Evolutionary conservation across 192 early-diverging fungal genomes (phyloP), one percentile per base, ranked within the genome.

Genomic region (Jimgerdemannia lactiflua): DNA sequence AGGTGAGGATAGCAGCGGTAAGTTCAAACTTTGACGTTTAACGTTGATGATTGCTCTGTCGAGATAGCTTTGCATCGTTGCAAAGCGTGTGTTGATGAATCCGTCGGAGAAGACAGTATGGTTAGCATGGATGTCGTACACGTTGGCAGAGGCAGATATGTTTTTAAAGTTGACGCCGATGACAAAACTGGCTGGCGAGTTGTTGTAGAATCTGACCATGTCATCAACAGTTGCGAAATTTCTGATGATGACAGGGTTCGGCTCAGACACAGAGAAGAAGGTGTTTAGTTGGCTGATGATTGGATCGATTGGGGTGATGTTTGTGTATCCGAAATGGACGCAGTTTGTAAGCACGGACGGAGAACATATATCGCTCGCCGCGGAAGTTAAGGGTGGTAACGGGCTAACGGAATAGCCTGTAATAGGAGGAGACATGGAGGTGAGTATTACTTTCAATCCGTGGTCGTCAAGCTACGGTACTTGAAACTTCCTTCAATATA

Each of bases 41-140:
- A 81, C 20, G n/a, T 83, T 83, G 71, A 83, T 78, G 0, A 79
- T 74, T 7, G 82, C 82, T 64, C 82, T 78, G 63, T 83, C 82
- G 10, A 83, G 43, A 59, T 83, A 83, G 64, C 74, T 73, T 75
- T 83, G 82, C 18, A 79, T 74, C 3, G 82, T 83, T 40, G 80
- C 75, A 74, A 74, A 83, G 4, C 82, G 79, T 9, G 82, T 66
- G 4, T 67, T 19, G 29, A 83, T 14, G 63, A 75, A 76, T 14
- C 75, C 74, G 41, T 42, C 39, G 20, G 54, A 67, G 39, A 70
- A 77, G 43, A 75, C 73, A 6, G 82, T 73, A 63, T 80, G 80
- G 43, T 83, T 83, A 20, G 82, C 80, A 19, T 77, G 43, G 20
- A 83, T 83, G 2, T 78, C 78, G 64, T 83, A 83, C 42, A 71